Evolutionary conservation across 1,284 basidiomycete genomes (phyloP).

Genomic region (Paramarasmius palmivorus): DNA sequence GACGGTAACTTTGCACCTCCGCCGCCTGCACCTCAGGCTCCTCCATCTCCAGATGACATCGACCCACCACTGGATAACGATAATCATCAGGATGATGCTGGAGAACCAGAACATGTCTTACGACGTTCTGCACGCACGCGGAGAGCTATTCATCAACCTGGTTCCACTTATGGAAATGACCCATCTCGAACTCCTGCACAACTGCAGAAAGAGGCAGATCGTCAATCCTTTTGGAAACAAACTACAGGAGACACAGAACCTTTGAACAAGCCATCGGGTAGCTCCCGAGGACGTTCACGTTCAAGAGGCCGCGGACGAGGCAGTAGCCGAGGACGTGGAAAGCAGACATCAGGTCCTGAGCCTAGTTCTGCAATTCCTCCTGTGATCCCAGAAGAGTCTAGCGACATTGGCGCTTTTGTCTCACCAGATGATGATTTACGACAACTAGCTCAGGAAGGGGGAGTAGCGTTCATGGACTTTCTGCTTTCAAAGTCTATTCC

Average conservation of each 20-base stretch:
- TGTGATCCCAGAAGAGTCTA: too few relatives aligned
- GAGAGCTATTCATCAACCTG: not conserved
- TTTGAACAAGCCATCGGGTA: not conserved
- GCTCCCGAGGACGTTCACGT: too few relatives aligned
- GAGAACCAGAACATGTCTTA: too few relatives aligned
- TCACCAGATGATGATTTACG: not conserved
- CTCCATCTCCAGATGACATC: too few relatives aligned
- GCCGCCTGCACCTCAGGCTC: too few relatives aligned
- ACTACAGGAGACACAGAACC: not conserved
- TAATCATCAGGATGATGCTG: too few relatives aligned
- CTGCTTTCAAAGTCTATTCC: not conserved
- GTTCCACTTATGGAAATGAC: not conserved
- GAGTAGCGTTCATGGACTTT: slow-evolving; percentile 7
- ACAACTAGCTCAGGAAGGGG: slow-evolving; percentile 10
- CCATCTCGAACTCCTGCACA: not conserved
- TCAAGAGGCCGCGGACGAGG: not conserved
- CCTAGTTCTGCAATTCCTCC: not conserved
- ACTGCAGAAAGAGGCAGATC: not conserved
- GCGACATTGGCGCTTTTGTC: not conserved
- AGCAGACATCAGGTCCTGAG: not conserved
- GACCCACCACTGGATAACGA: not conserved
- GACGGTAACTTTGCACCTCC: too few relatives aligned
- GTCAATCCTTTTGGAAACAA: not conserved
- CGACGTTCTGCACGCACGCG: not conserved
- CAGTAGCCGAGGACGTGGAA: not conserved